These are phyloP conservation scores for Gracilariopsis chorda DNA, from an alignment of 23 red algal species.

Conservation along the genomic window DNA sequence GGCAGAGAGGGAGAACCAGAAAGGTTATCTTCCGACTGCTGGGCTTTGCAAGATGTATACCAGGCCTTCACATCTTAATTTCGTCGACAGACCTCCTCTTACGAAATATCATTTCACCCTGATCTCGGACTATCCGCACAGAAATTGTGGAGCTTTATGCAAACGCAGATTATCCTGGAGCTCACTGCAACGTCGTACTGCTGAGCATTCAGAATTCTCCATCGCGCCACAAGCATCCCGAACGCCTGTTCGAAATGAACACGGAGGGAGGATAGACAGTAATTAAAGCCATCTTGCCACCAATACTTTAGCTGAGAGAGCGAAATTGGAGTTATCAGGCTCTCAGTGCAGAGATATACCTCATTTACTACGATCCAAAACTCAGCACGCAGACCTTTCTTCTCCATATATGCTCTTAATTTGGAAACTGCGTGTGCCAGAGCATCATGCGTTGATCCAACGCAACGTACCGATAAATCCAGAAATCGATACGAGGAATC, in stretches of 20 bases:
- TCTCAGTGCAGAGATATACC: background rate
- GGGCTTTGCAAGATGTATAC: no score
- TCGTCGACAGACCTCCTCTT: no score
- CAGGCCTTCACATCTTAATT: no score
- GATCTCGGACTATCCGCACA: no score
- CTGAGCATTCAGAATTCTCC: no score
- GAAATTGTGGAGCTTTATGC: no score
- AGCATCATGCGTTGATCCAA: background rate
- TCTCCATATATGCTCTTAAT: background rate
- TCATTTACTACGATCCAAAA: background rate
- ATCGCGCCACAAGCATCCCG: background rate
- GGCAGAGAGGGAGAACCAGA: no score
- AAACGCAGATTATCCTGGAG: no score
- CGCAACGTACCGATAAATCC: background rate
- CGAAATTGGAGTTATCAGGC: background rate
- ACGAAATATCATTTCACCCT: no score
- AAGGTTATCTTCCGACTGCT: no score
- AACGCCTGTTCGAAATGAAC: constrained; percentile 4
- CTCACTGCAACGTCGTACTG: no score
- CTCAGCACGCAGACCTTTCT: background rate
- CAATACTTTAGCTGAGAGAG: background rate
- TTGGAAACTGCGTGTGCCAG: background rate
- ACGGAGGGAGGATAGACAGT: background rate
- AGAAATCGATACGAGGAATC: background rate
- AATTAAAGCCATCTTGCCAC: background rate